These are phyloP conservation scores for Irpex sp. DNA, from an alignment of 1,284 basidiomycete genomes.

Conservation along the genomic window DNA sequence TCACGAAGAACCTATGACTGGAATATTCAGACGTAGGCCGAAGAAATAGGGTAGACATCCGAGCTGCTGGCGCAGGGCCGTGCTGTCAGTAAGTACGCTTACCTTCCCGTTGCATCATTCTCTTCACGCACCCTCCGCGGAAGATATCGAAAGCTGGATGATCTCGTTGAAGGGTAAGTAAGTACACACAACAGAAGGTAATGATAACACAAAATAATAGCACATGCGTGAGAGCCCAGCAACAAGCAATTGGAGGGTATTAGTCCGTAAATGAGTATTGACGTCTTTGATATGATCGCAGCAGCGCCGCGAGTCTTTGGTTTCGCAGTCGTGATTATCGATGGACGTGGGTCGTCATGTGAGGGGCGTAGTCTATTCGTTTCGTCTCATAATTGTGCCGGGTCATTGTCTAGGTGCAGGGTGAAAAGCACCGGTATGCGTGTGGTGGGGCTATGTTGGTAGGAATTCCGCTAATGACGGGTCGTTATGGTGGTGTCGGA, in stretches of 20 bases:
- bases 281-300: too few relatives aligned
- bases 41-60: too few relatives aligned
- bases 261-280: neutral
- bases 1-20: too few relatives aligned
- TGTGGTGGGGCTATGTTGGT: conserved; percentile 28
- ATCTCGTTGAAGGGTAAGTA: too few relatives aligned
- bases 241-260: neutral
- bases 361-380: neutral
- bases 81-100: too few relatives aligned
- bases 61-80: too few relatives aligned
- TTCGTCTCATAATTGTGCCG: neutral
- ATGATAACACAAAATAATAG: neutral
- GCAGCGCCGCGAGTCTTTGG: neutral
- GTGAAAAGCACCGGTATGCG: neutral
- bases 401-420: neutral
- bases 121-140: too few relatives aligned
- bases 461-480: conserved; percentile 29
- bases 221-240: neutral
- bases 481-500: neutral
- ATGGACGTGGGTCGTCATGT: neutral
- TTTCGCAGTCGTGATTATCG: neutral
- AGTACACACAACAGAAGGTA: too few relatives aligned
- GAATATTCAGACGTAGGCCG: too few relatives aligned
- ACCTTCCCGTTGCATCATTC: too few relatives aligned
- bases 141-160: too few relatives aligned